These are phyloP conservation scores for Eucalyptus erythrocorys DNA, from an alignment of 345 rosid species.

Conservation along the genomic window DNA sequence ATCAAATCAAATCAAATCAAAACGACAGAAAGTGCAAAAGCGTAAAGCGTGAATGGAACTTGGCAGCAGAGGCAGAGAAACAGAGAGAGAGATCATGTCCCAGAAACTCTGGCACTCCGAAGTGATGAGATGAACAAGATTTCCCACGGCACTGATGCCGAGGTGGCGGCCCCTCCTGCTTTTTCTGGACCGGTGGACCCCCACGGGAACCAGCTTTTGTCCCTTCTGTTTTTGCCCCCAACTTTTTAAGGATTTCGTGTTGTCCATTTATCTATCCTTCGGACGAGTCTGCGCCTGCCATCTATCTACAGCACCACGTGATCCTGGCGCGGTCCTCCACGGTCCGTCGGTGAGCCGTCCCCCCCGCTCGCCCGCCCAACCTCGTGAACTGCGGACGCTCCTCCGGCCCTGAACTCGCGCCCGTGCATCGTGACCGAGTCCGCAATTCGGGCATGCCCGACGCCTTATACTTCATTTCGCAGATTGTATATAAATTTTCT, in stretches of 20 bases:
- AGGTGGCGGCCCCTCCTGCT: neutral
- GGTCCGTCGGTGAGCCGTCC: neutral
- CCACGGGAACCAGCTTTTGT: neutral
- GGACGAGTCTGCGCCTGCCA: neutral
- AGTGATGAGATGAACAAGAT: neutral
- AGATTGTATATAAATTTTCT: neutral
- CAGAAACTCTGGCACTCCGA: neutral
- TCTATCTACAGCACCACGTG: neutral
- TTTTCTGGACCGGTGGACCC: neutral
- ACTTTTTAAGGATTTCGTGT: neutral
- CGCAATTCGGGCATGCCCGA: neutral
- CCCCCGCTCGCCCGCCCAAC: neutral
- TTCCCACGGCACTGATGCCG: neutral
- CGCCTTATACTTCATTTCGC: neutral
- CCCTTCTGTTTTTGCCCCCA: neutral
- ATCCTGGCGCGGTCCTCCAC: neutral
- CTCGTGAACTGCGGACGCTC: neutral
- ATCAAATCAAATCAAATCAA: neutral
- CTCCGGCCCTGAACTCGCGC: neutral
- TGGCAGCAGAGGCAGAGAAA: neutral
- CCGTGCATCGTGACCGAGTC: neutral
- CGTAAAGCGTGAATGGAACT: neutral
- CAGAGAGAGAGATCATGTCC: neutral
- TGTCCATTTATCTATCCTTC: neutral
- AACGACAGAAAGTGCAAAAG: neutral